Evolutionary conservation across 2,329 filamentous ascomycete species (phyloP).

Genomic region (Escovopsis sp.): DNA sequence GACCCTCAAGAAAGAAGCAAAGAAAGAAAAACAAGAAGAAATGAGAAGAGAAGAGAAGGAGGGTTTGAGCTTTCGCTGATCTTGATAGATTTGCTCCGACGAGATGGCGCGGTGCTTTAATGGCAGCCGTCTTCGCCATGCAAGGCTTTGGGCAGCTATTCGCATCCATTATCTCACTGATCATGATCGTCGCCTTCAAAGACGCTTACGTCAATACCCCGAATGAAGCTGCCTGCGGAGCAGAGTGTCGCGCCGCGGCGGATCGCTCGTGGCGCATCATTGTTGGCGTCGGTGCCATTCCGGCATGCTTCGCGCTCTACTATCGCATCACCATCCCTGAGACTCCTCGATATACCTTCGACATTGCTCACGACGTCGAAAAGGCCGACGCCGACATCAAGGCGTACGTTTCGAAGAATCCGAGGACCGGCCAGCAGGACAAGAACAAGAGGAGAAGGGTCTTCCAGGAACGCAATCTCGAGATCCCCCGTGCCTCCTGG

Average conservation of each 20-base stretch:
- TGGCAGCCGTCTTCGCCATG: conserved; percentile 74
- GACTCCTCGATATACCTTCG: conserved; percentile 71
- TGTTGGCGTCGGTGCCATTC: conserved; percentile 64
- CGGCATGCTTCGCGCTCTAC: conserved; percentile 67
- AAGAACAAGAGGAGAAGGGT: conserved; percentile 39
- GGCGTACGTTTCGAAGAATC: conserved; percentile 33
- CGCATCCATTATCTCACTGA: conserved; percentile 55
- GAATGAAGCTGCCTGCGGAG: conserved; percentile 35
- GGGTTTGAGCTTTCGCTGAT: conserved; percentile 7
- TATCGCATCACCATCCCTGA: conserved; percentile 78
- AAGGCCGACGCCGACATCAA: conserved; percentile 62
- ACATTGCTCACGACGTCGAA: conserved; percentile 60
- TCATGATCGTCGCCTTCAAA: conserved; percentile 51
- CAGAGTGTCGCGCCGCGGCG: conserved; percentile 51
- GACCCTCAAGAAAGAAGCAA: neutral
- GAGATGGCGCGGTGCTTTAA: conserved; percentile 70
- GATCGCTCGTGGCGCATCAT: conserved; percentile 75
- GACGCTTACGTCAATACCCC: conserved; percentile 28
- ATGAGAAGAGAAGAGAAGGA: too few species aligned
- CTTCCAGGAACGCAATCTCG: conserved; percentile 35
- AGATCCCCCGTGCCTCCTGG: conserved; percentile 56
- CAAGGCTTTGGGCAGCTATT: conserved; percentile 68
- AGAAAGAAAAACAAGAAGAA: too few species aligned
- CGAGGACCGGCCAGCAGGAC: conserved; percentile 25
- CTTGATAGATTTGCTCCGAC: conserved; percentile 57